Evolutionary conservation across 352 stramenopile genomes (phyloP), one percentile per base, ranked within the genome.

Genomic region (Globisporangium heterothallicum): DNA sequence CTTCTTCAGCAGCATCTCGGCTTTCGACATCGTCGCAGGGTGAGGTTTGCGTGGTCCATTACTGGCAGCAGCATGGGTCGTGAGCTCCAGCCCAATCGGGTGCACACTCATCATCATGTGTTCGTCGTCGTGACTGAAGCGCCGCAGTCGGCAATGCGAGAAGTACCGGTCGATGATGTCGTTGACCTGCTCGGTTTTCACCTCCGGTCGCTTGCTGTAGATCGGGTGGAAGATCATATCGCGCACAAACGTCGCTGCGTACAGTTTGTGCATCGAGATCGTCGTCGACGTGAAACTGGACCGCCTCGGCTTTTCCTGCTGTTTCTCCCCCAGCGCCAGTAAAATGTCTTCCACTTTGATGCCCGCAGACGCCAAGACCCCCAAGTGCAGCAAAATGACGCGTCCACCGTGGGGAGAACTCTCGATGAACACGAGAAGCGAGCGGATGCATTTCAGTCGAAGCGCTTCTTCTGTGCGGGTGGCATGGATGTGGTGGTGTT

Each of bases 201-300:
- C 56, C 16, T 85, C 72, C 3, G 66, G 53, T 0, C 70, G 66
- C 52, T 81, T 77, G 21, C 67, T 66, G 63, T 88, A 91, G 47
- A 88, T 60, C 12, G 75, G 72, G 35, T 88, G 77, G 66, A 91
- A 88, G 29, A 91, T 53, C 48, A 88, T 82, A 46, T 91, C 77
- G 1, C 80, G 73, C 38, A 91, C 77, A 63, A 91, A 91, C 12
- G 64, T 66, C 7, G 71, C 66, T 10, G 78, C 61, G 44, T 78
- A 64, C 25, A 77, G 64, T 29, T 84, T 84, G 19, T 84, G 65
- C 1, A 64, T 56, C 14, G 58, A 65, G 4, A 64, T 46, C 12
- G 59, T 63, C 18, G 48, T 58, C 4, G 32, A 45, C 14, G 45
- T 56, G 42, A 53, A 43, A 8, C 35, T 56, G 19, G 35, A 42